phyloP scores from a whole-genome alignment of 2,329 filamentous ascomycete genomes.

The Furcasterigmium furcatum region DNA sequence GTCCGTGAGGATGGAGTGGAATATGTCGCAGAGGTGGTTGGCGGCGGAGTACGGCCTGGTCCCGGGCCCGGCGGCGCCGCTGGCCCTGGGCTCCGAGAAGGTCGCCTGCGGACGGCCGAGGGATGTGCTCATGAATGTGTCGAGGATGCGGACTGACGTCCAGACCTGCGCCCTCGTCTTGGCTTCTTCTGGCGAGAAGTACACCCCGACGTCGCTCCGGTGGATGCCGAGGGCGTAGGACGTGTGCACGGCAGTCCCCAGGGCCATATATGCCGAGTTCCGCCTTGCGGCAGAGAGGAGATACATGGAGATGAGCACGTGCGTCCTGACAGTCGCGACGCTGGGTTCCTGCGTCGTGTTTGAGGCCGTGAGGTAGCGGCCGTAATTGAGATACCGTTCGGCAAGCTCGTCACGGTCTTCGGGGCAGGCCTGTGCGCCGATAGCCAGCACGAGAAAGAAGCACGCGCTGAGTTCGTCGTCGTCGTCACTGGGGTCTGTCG shows the following conservation, averaged over 20 bases:
- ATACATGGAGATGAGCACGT: conserved; percentile 32
- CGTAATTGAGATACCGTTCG: conserved; percentile 28
- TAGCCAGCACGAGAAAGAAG: conserved; percentile 24
- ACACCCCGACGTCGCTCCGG: conserved; percentile 19
- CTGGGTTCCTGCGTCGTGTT: conserved; percentile 30
- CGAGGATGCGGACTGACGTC: conserved; percentile 26
- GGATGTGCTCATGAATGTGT: conserved; percentile 28
- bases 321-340: conserved; percentile 25
- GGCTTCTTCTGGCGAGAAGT: conserved; percentile 20
- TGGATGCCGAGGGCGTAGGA: conserved; percentile 29
- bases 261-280: conserved; percentile 33
- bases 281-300: conserved; percentile 27
- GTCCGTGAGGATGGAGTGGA: conserved; percentile 29
- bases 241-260: conserved; percentile 32
- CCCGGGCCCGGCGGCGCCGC: conserved; percentile 8
- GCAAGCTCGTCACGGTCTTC: conserved; percentile 27
- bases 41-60: conserved; percentile 19
- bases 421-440: conserved; percentile 27
- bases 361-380: conserved; percentile 25
- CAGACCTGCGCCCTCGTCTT: conserved; percentile 24
- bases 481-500: not conserved
- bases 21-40: conserved; percentile 29
- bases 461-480: conserved; percentile 9
- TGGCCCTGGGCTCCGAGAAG: conserved; percentile 18
- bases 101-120: conserved; percentile 28